phyloP scores from a whole-genome alignment of 2,329 filamentous ascomycete genomes.

The Fusarium piperis region DNA sequence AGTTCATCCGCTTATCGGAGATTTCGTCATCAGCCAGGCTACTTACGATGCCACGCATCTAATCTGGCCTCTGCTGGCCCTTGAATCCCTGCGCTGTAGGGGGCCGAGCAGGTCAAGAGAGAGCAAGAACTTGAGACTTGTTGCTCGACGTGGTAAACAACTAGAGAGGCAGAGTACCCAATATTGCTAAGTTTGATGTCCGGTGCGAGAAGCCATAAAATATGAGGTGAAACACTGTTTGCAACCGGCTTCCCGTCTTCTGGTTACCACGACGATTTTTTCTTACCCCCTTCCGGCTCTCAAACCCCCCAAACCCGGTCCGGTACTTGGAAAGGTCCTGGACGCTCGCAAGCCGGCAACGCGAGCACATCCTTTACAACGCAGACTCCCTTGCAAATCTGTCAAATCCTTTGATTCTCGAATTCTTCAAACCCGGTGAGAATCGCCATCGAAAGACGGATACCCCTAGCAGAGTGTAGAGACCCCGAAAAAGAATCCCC shows the following conservation, averaged over 20 bases:
- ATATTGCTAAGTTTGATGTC: neutral
- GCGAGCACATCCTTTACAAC: neutral
- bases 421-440: neutral
- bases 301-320: conserved; percentile 5
- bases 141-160: neutral
- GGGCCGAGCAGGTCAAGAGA: neutral
- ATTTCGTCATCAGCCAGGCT: conserved; percentile 38
- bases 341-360: neutral
- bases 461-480: neutral
- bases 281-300: neutral
- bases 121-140: neutral
- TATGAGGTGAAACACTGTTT: neutral
- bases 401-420: neutral
- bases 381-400: neutral
- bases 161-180: neutral
- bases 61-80: conserved; percentile 10
- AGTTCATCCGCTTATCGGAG: conserved; percentile 40
- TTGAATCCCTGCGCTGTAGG: conserved; percentile 2
- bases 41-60: conserved; percentile 11
- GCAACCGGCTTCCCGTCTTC: conserved; percentile 4
- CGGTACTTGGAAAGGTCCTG: neutral
- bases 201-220: neutral
- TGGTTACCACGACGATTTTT: neutral
- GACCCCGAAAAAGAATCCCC: neutral
- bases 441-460: neutral